A percentile compares a stretch with the other conserved stretches of the same genome.
phyloP scores from a whole-genome alignment of 805 yeast genomes.

The Kodamaea leandrae region DNA sequence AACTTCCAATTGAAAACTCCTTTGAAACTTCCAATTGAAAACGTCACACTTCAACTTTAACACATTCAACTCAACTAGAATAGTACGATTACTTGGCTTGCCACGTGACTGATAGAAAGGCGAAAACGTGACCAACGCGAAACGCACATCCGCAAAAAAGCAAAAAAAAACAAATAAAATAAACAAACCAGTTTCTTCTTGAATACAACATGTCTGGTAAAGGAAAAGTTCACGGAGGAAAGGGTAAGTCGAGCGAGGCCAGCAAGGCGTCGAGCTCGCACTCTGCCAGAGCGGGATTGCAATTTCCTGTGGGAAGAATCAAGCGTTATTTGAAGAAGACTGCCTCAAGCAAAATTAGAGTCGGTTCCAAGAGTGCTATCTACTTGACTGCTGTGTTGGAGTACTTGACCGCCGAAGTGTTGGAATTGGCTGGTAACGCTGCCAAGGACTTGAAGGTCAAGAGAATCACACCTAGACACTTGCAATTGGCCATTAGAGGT shows the following conservation, averaged over 20 bases:
- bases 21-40: too few relatives aligned
- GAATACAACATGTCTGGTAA: slow-evolving; percentile 79
- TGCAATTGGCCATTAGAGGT: slow-evolving; percentile 33
- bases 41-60: too few relatives aligned
- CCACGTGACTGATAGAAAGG: too few relatives aligned
- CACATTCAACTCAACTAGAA: too few relatives aligned
- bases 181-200: slow-evolving; percentile 6
- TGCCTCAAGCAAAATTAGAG: slow-evolving; percentile 79
- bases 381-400: slow-evolving; percentile 32
- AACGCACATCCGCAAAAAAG: slow-evolving; percentile 1
- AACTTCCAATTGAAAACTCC: too few relatives aligned
- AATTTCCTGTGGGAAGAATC: slow-evolving; percentile 98
- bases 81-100: too few relatives aligned
- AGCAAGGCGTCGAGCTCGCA: slow-evolving; percentile 81
- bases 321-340: slow-evolving; percentile 91
- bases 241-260: slow-evolving; percentile 79
- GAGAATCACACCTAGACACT: slow-evolving; percentile 33
- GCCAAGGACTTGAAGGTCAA: slow-evolving; percentile 34
- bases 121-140: slow-evolving; percentile 10
- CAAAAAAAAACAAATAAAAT: slow-evolving; percentile 8
- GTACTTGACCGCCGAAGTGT: slow-evolving; percentile 31
- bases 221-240: slow-evolving; percentile 96
- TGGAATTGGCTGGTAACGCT: slow-evolving; percentile 33
- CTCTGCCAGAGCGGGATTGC: slow-evolving; percentile 91
- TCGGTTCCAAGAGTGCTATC: slow-evolving; percentile 82